These are phyloP conservation scores for Penicillium oxalicum DNA, from an alignment of 2,329 filamentous ascomycete genomes.

Conservation along the genomic window DNA sequence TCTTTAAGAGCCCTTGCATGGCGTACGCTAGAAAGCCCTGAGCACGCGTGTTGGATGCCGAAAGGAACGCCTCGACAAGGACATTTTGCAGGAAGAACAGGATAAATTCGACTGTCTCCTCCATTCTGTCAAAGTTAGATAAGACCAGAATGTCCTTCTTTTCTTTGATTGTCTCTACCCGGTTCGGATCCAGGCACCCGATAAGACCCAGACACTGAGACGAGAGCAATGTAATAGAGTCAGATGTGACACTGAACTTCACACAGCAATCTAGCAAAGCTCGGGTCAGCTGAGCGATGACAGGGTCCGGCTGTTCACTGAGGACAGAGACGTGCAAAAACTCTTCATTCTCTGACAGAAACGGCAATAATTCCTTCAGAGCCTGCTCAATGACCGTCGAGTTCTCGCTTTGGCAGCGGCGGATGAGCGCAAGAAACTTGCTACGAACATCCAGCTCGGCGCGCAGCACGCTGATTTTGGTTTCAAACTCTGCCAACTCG, in stretches of 20 bases:
- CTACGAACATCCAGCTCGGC: constrained; percentile 59
- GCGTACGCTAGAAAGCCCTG: constrained; percentile 90
- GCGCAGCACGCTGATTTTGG: constrained; percentile 60
- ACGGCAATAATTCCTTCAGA: constrained; percentile 67
- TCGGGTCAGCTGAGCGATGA: constrained; percentile 65
- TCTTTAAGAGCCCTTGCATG: constrained; percentile 84
- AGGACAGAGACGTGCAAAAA: constrained; percentile 73
- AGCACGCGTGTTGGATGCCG: constrained; percentile 76
- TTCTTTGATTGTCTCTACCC: constrained; percentile 71
- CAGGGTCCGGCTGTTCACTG: constrained; percentile 74
- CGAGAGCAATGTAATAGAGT: constrained; percentile 65
- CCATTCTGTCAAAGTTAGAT: constrained; percentile 73
- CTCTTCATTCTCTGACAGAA: constrained; percentile 66
- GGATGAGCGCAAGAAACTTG: constrained; percentile 63
- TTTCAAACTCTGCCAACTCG: constrained; percentile 62
- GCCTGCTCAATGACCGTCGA: constrained; percentile 77
- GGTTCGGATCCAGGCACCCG: constrained; percentile 86
- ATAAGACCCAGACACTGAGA: constrained; percentile 81
- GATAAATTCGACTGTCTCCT: constrained; percentile 79
- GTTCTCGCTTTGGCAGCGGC: constrained; percentile 75
- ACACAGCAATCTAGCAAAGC: constrained; percentile 79
- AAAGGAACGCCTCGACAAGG: constrained; percentile 84
- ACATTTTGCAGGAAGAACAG: constrained; percentile 80
- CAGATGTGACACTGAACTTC: constrained; percentile 65
- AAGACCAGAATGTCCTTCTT: constrained; percentile 78